phyloP scores from a whole-genome alignment of 2,329 filamentous ascomycete genomes.

The Purpureocillium lavendulum region DNA sequence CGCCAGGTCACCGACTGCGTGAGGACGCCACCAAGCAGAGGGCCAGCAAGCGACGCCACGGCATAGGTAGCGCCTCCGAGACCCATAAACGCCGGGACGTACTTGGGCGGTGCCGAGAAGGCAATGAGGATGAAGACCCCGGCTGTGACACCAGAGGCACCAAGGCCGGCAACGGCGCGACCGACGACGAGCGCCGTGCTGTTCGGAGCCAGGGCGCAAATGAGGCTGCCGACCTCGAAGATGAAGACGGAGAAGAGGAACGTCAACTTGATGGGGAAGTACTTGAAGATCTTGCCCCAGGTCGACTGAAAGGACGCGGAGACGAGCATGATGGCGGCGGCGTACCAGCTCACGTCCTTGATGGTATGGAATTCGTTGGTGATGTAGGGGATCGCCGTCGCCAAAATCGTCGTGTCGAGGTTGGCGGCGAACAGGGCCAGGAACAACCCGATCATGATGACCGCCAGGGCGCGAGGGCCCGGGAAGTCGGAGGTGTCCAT shows the following conservation, averaged over 20 bases:
- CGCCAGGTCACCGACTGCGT: conserved; percentile 16
- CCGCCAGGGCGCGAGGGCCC: no score
- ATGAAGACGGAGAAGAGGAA: conserved; percentile 27
- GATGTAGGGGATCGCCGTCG: conserved; percentile 33
- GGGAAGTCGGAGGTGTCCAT: no score
- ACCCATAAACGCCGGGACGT: conserved; percentile 13
- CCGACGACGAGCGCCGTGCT: conserved; percentile 32
- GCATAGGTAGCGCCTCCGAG: conserved; percentile 14
- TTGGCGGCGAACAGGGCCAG: no score
- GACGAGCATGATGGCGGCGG: conserved; percentile 29
- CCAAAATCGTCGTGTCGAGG: conserved; percentile 27
- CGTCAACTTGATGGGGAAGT: conserved; percentile 27
- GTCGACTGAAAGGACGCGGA: conserved; percentile 13
- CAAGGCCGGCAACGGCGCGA: conserved; percentile 34
- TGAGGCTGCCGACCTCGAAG: conserved; percentile 33
- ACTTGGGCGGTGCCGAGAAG: conserved; percentile 17
- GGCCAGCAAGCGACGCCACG: conserved; percentile 14
- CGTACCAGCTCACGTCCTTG: conserved; percentile 39
- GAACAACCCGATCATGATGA: no score
- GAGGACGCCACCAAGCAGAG: conserved; percentile 17
- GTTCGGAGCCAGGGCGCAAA: conserved; percentile 31
- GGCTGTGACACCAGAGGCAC: conserved; percentile 32
- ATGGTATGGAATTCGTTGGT: conserved; percentile 28
- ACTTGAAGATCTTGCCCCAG: conserved; percentile 21
- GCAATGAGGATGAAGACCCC: conserved; percentile 36